phyloP scores from a whole-genome alignment of 768 basidiomycete species.

The Tulasnella sp. region DNA sequence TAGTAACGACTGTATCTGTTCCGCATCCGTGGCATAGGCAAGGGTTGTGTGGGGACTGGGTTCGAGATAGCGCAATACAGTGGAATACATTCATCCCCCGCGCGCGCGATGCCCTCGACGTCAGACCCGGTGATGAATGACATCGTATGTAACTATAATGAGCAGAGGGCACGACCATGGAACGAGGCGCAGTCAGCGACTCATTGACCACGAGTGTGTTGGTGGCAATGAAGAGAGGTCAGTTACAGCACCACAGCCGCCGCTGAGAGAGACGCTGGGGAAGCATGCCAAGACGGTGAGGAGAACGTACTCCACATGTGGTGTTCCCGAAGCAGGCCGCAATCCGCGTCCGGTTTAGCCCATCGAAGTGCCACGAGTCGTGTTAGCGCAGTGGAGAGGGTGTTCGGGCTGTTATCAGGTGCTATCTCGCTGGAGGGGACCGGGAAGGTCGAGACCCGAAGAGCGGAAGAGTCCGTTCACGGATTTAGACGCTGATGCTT shows the following conservation, averaged over 20 bases:
- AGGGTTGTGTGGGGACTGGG: neutral
- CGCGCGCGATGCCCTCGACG: conserved; percentile 9
- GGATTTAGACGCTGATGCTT: conserved; percentile 20
- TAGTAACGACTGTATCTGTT: conserved; percentile 16
- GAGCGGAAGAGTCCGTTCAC: neutral
- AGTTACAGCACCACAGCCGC: neutral
- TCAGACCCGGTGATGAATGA: neutral
- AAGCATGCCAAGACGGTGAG: conserved; percentile 1
- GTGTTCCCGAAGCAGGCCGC: neutral
- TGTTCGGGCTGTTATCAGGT: neutral
- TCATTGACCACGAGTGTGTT: conserved; percentile 6
- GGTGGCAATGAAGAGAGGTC: neutral
- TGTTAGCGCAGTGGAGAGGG: neutral
- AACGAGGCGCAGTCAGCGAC: neutral
- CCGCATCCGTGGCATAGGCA: neutral
- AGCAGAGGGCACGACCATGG: neutral
- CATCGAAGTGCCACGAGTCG: neutral
- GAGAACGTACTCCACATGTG: neutral
- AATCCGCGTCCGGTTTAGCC: conserved; percentile 13
- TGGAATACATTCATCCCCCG: neutral
- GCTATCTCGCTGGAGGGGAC: neutral
- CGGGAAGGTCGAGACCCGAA: conserved; percentile 16
- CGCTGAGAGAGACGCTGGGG: neutral
- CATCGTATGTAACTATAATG: conserved; percentile 16
- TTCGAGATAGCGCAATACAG: conserved; percentile 10